phyloP scores from a whole-genome alignment of 805 yeast species.

The Metschnikowia kofuensis region DNA sequence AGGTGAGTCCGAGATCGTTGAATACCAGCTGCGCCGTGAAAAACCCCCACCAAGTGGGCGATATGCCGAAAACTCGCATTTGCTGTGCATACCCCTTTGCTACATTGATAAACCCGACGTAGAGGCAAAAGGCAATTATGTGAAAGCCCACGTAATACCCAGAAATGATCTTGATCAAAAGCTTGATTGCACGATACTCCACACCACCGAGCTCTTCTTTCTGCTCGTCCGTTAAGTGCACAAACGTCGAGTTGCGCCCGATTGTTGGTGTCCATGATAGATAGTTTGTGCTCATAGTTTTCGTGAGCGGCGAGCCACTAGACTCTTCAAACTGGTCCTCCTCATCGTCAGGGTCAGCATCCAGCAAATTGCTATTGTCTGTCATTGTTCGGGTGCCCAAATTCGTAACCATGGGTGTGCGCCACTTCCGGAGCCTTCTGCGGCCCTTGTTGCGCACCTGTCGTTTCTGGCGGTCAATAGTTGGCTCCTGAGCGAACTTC shows the following conservation, averaged over 20 bases:
- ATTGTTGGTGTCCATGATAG: conserved; percentile 88
- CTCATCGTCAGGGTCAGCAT: conserved; percentile 19
- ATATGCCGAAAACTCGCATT: conserved; percentile 55
- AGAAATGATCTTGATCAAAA: conserved; percentile 63
- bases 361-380: conserved; percentile 9
- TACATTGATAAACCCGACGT: conserved; percentile 55
- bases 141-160: conserved; percentile 77
- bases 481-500: conserved; percentile 15
- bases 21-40: conserved; percentile 79
- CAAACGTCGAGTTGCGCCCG: conserved; percentile 91
- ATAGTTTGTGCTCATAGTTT: conserved; percentile 56
- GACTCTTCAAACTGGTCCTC: conserved; percentile 16
- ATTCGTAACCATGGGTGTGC: conserved; percentile 14
- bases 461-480: conserved; percentile 14
- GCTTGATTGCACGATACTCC: conserved; percentile 85
- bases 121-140: conserved; percentile 47
- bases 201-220: conserved; percentile 97
- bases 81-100: conserved; percentile 40
- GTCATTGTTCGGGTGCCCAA: conserved; percentile 11
- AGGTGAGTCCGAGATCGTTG: conserved; percentile 80
- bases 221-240: conserved; percentile 74
- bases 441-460: conserved; percentile 4
- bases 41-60: conserved; percentile 91
- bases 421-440: conserved; percentile 14
- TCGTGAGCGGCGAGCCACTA: conserved; percentile 15